A percentile compares a stretch with the other conserved stretches of the same genome.
phyloP scores from a whole-genome alignment of 2,329 filamentous ascomycete species.

The Lecanosticta acicola region DNA sequence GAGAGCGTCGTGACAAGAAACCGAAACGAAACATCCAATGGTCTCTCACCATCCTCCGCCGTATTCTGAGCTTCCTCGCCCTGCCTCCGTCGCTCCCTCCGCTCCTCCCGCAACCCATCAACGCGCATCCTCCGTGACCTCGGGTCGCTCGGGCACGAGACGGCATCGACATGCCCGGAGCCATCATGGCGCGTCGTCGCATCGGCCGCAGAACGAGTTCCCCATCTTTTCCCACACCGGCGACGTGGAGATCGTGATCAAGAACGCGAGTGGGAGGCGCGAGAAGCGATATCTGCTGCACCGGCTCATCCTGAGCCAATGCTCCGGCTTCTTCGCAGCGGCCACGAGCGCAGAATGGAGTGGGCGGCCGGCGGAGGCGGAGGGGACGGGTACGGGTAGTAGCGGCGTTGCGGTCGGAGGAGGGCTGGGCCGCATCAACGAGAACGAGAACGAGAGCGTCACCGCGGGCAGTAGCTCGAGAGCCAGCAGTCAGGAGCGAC shows the following conservation, averaged over 20 bases:
- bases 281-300: constrained; percentile 85
- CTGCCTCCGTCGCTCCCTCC: constrained; percentile 11
- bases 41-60: constrained; percentile 24
- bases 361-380: constrained; percentile 15
- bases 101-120: constrained; percentile 16
- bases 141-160: constrained; percentile 52
- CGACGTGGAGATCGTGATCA: constrained; percentile 84
- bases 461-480: constrained; percentile 31
- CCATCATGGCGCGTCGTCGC: constrained; percentile 63
- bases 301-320: constrained; percentile 78
- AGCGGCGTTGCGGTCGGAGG: constrained; percentile 5
- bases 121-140: constrained; percentile 58
- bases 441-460: constrained; percentile 25
- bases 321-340: constrained; percentile 89
- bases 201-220: constrained; percentile 80
- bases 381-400: no score
- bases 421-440: constrained; percentile 23
- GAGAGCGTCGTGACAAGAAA: no score
- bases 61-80: constrained; percentile 18
- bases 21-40: constrained; percentile 11
- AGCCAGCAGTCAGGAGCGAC: constrained; percentile 36
- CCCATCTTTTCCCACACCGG: constrained; percentile 84
- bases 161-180: constrained; percentile 75
- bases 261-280: constrained; percentile 53
- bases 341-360: constrained; percentile 37